A percentile compares a stretch with the other conserved stretches of the same genome.
These are phyloP conservation scores for Penicillium sp. DNA, from an alignment of 2,329 filamentous ascomycete genomes.

Conservation along the genomic window DNA sequence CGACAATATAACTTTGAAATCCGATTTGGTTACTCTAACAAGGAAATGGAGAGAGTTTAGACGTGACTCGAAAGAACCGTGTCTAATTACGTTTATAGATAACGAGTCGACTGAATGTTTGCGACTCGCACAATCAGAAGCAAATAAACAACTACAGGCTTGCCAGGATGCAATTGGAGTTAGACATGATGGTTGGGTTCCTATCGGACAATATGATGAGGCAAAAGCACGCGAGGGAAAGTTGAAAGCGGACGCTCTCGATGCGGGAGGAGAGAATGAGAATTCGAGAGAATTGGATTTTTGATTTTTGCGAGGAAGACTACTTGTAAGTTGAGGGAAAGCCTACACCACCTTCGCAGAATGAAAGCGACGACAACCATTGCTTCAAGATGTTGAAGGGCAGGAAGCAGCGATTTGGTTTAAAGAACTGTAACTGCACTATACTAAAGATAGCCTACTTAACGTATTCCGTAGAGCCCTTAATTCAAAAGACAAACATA, in stretches of 20 bases:
- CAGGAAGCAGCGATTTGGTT: too few species aligned
- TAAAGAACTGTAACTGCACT: too few species aligned
- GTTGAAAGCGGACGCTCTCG: constrained; percentile 3
- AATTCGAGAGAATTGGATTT: too few species aligned
- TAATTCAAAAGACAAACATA: too few species aligned
- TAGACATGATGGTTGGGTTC: constrained; percentile 19
- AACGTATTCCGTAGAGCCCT: too few species aligned
- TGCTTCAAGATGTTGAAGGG: too few species aligned
- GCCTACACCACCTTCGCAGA: too few species aligned
- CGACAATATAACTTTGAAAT: constrained; percentile 28
- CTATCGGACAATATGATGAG: constrained; percentile 11
- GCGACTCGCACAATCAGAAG: constrained; percentile 8
- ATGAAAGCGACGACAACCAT: too few species aligned
- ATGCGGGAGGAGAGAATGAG: too few species aligned
- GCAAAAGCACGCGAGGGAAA: constrained; percentile 8
- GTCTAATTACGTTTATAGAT: constrained; percentile 9
- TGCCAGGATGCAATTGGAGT: constrained; percentile 18
- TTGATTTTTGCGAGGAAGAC: too few species aligned
- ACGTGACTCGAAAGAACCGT: neutral
- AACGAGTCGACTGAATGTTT: constrained; percentile 9
- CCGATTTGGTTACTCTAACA: constrained; percentile 21
- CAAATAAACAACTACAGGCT: constrained; percentile 12
- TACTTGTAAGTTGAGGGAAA: too few species aligned
- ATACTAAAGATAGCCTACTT: too few species aligned
- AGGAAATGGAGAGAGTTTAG: constrained; percentile 19